Percentiles rank a stretch among this genome's conserved stretches.
phyloP scores from a whole-genome alignment of 225 moss, liverwort and hornwort species.

The Straminergon stramineum region DNA sequence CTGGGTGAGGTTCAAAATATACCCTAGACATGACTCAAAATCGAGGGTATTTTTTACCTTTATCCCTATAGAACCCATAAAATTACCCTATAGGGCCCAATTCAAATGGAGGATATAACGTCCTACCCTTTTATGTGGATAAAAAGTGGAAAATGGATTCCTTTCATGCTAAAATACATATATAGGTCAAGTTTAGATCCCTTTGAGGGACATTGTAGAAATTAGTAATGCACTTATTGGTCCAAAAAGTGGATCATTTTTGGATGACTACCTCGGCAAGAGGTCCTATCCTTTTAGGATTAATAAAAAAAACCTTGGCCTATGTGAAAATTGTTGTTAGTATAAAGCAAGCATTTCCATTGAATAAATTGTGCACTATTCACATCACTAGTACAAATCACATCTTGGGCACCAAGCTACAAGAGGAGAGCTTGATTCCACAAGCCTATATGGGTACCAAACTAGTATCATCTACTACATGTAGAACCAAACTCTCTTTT shows the following conservation, averaged over 20 bases:
- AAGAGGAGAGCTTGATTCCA: neutral
- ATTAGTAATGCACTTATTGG: neutral
- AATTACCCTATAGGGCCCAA: too few relatives aligned
- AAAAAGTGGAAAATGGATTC: neutral
- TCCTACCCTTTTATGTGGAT: too few relatives aligned
- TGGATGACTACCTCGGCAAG: fast-evolving
- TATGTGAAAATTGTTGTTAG: neutral
- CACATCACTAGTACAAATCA: too few relatives aligned
- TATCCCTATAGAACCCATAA: too few relatives aligned
- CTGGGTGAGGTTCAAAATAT: too few relatives aligned
- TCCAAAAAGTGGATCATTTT: neutral
- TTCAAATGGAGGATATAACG: too few relatives aligned
- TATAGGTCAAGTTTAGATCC: neutral
- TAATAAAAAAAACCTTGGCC: fast-evolving
- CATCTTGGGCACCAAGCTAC: fast-evolving
- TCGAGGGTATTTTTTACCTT: too few relatives aligned
- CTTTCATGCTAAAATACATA: neutral
- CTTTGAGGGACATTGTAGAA: neutral
- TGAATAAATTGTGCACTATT: neutral
- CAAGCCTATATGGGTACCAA: neutral
- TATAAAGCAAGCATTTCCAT: neutral
- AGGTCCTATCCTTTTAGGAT: fast-evolving
- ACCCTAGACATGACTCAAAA: too few relatives aligned
- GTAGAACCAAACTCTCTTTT: neutral
- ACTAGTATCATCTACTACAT: neutral